Base-by-base conservation (phyloP, 352 stramenopile genomes). In the Phytophthora syringae region DNA sequence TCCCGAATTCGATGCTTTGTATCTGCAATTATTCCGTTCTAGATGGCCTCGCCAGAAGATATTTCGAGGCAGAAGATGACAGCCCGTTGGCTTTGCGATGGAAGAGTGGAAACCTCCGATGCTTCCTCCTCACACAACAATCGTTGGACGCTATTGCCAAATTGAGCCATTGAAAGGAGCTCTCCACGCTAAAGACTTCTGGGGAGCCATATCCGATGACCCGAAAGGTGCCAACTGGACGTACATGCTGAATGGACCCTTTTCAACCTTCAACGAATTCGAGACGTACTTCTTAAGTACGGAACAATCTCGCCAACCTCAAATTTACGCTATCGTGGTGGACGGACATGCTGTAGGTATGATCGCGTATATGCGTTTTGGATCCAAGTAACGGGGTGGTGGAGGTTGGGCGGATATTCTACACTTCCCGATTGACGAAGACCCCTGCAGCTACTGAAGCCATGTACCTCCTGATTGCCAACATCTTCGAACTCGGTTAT, bases 191-290 rank as follows among this genome's bases (percentile, higher is more conserved):
- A 52, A 49, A 43, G 24, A 67, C 16, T 42, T 63, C 21, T 72
- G 56, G 64, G 50, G 42, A 1, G 64, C 64, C 16, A 25, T 67
- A 20, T 34, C 20, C 15, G 45, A 70, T 22, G 61, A 72, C 36
- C 44, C 40, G 9, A 58, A 25, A 21, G 64, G 27, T 7, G 15
- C 64, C 20, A 48, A 37, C 24, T 72, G 51, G 56, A 72, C 64
- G 13, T 72, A 72, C 51, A 52, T 72, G 56, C n/a, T 30, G 34
- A 51, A 61, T 21, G 64, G 57, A 1, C 64, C 56, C 18, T 72
- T 67, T 30, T 5, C 42, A 22, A 63, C 7, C 21, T 58, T 63
- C 9, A 16, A 12, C 6, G 63, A 66, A 13, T 63, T 72, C 37
- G 36, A 72, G 11, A 51, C 47, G 44, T 72, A 53, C 49, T 59